Evolutionary conservation across 148 eudicot species (phyloP), one percentile per base, ranked within the genome.

Genomic region (Diospyros kaki): DNA sequence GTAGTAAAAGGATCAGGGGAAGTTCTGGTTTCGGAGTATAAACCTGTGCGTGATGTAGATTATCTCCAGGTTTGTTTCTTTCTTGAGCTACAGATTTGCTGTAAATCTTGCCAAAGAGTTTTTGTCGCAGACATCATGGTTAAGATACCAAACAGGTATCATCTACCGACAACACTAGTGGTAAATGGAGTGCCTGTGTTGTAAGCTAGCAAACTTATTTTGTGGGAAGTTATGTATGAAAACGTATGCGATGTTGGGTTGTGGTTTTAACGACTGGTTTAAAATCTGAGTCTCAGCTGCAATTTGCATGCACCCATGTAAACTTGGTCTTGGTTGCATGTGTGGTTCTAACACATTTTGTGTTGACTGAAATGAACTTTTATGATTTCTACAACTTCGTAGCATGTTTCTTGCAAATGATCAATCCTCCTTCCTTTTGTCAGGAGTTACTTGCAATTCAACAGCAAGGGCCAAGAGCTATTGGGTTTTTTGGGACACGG

Each of bases 371-470:
- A 17, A 66, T 17, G 70, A 54, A 45, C 70, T 66, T 54, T 45
- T 66, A 45, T 46, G 54, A 54, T 66, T 66, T 48, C 4, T 48
- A 48, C 52, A 18, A 50, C 71, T 50, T 14, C 50, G 4, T 3
- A 15, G 8, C 10, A 52, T 69, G 40, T 3, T 10, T 55, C 44
- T 13, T 5, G 58, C 11, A 6, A 39, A 45, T 41, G 58, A 39
- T 55, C 59, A 40, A 50, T 51, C 6, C 39, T 69, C 53, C 46
- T 51, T 45, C 60, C 46, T 17, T 46, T 8, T n/a, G 68, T 54
- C 81, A 95, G 98, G 98, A 93, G 81, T 79, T 95, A 77, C 83
- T 95, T 73, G 99, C 99, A 77, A 95, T 95, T 77, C 99, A 95
- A 80, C 99, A 92, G 79, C 93, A 93, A 88, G 99, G 99, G 52